A percentile compares a stretch with the other conserved stretches of the same genome.
phyloP scores from a whole-genome alignment of 1,139 yeast genomes.

The Hyphopichia wangnamkhiaoensis region DNA sequence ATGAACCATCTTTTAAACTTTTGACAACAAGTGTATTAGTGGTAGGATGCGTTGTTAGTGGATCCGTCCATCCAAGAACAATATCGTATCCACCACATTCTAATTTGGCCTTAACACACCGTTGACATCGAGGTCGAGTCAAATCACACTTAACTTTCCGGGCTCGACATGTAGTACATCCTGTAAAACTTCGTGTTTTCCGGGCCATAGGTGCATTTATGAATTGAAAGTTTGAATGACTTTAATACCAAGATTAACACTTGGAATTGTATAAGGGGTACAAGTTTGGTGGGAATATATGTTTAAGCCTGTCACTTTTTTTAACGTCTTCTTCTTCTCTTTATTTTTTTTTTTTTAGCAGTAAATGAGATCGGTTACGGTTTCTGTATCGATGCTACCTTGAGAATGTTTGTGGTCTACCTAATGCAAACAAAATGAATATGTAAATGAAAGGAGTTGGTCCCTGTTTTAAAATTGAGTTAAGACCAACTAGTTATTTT shows the following conservation, averaged over 20 bases:
- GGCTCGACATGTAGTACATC: constrained; percentile 55
- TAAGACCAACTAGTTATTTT: too few relatives aligned
- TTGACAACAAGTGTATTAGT: constrained; percentile 22
- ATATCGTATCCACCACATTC: constrained; percentile 45
- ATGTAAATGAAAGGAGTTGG: too few relatives aligned
- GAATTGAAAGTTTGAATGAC: too few relatives aligned
- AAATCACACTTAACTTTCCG: constrained; percentile 55
- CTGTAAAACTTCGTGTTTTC: constrained; percentile 45
- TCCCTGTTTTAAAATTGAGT: too few relatives aligned
- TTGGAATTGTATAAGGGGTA: too few relatives aligned
- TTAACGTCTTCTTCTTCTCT: too few relatives aligned
- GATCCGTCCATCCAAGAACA: constrained; percentile 43
- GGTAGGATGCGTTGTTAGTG: constrained; percentile 23
- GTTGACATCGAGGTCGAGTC: constrained; percentile 38
- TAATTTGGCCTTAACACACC: constrained; percentile 44
- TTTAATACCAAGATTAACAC: too few relatives aligned
- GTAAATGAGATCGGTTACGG: neutral
- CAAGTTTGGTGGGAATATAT: too few relatives aligned
- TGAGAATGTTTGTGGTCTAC: too few relatives aligned
- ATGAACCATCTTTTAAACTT: constrained; percentile 17
- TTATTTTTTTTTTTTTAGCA: neutral
- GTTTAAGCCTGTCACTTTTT: too few relatives aligned
- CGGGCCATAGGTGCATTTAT: constrained; percentile 19
- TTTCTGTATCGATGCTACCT: too few relatives aligned
- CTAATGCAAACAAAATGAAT: too few relatives aligned